A percentile compares a stretch with the other conserved stretches of the same genome.
These are phyloP conservation scores for Trematosphaeria pertusa DNA, from an alignment of 2,329 filamentous ascomycete genomes.

Conservation along the genomic window DNA sequence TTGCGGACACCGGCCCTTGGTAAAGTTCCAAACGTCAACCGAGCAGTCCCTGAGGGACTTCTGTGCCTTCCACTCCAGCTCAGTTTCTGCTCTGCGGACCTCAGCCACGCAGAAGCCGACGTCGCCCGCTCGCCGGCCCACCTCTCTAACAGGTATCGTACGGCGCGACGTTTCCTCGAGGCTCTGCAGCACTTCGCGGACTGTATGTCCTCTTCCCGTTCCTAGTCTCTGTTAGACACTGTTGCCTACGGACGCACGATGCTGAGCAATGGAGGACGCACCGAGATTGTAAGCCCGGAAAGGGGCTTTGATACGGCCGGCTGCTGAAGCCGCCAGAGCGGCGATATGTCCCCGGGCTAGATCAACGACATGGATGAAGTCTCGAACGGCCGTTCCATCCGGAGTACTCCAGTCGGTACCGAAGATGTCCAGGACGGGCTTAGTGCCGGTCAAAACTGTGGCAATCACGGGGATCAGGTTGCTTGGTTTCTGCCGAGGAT, in stretches of 20 bases:
- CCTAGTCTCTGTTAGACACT: constrained; percentile 33
- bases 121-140: constrained; percentile 50
- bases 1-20: constrained; percentile 32
- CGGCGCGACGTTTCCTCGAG: constrained; percentile 46
- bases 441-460: constrained; percentile 65
- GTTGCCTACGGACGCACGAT: not conserved
- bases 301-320: constrained; percentile 37
- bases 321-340: constrained; percentile 56
- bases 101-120: constrained; percentile 52
- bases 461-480: constrained; percentile 71
- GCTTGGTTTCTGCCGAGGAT: constrained; percentile 66
- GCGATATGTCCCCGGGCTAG: constrained; percentile 70
- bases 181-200: constrained; percentile 51
- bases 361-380: constrained; percentile 73
- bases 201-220: constrained; percentile 51
- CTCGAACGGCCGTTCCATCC: constrained; percentile 70
- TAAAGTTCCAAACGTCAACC: constrained; percentile 50
- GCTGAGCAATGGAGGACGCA: constrained; percentile 23
- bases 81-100: constrained; percentile 45
- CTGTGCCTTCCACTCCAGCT: constrained; percentile 49
- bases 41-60: constrained; percentile 48
- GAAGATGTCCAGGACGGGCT: constrained; percentile 64
- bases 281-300: constrained; percentile 52
- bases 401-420: constrained; percentile 70
- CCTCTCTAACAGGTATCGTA: constrained; percentile 45